Percentiles rank a stretch among this genome's conserved stretches.
Evolutionary conservation across 768 basidiomycete genomes (phyloP).

Genomic region (Panellus pusillus): DNA sequence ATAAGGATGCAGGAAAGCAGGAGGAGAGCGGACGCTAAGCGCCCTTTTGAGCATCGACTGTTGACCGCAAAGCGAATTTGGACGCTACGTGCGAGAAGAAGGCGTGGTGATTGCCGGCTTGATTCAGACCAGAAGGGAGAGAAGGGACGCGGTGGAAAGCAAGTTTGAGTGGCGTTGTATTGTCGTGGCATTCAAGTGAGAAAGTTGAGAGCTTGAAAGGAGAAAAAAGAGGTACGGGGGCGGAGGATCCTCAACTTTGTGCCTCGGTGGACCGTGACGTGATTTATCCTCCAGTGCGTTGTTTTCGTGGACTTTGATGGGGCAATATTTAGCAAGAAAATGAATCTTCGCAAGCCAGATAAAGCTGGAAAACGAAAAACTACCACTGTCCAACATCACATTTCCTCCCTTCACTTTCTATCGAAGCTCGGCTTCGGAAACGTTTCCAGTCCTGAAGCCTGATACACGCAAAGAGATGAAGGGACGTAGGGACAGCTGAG

Average conservation of each 20-base stretch:
- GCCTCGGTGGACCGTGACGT: background rate
- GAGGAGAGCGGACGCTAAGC: constrained; percentile 2
- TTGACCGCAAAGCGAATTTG: constrained; percentile 23
- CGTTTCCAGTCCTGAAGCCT: background rate
- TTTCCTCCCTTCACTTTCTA: constrained; percentile 1
- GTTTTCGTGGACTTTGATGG: constrained; percentile 11
- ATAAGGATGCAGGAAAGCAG: constrained; percentile 6
- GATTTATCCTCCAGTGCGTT: background rate
- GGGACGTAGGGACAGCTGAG: background rate
- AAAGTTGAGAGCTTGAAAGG: background rate
- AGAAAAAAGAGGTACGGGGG: constrained; percentile 3
- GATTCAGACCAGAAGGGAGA: constrained; percentile 13
- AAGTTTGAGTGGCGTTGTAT: constrained; percentile 12
- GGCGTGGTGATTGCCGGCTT: constrained; percentile 21
- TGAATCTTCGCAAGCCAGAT: constrained; percentile 15
- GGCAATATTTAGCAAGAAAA: constrained; percentile 14
- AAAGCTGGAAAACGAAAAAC: constrained; percentile 12
- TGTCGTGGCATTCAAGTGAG: background rate
- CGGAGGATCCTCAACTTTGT: constrained; percentile 5
- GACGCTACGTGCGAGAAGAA: constrained; percentile 21
- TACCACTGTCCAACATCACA: constrained; percentile 4
- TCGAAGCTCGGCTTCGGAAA: constrained; percentile 8
- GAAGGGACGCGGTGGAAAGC: constrained; percentile 9
- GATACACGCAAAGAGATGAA: background rate
- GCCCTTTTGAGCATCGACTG: constrained; percentile 19